Evolutionary conservation across 768 basidiomycete species (phyloP).

Genomic region (Naganishia randhawae): DNA sequence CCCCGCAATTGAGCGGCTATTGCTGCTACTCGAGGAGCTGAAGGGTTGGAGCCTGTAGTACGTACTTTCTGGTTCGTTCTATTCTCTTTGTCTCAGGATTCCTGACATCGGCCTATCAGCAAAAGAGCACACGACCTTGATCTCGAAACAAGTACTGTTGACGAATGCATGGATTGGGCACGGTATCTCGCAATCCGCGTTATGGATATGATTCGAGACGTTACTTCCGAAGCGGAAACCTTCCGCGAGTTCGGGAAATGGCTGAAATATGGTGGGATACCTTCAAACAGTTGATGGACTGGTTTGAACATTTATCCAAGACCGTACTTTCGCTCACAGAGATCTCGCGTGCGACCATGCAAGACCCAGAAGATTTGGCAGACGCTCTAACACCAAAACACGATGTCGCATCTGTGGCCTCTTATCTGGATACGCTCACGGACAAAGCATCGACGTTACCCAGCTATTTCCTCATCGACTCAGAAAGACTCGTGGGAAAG

Average conservation of each 20-base stretch:
- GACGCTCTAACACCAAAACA: constrained; percentile 2
- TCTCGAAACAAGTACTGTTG: not conserved
- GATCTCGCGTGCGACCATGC: constrained; percentile 5
- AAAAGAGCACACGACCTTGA: constrained; percentile 8
- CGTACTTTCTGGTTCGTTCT: not conserved
- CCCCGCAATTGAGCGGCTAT: constrained; percentile 21
- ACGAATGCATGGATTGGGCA: constrained; percentile 21
- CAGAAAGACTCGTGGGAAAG: constrained; percentile 2
- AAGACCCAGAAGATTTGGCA: constrained; percentile 1
- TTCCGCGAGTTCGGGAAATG: constrained; percentile 26
- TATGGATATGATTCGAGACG: constrained; percentile 19
- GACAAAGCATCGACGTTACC: constrained; percentile 4
- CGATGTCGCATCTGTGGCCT: not conserved
- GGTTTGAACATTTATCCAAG: not conserved
- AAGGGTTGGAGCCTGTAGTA: constrained; percentile 19
- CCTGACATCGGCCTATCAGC: not conserved
- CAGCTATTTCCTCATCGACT: not conserved
- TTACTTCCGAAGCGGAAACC: constrained; percentile 1
- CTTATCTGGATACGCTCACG: constrained; percentile 6
- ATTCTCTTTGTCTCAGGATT: not conserved
- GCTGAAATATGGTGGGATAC: constrained; percentile 21
- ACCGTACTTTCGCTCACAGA: not conserved
- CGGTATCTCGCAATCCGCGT: constrained; percentile 22
- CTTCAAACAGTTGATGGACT: not conserved
- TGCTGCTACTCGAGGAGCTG: constrained; percentile 23